Conservation (phyloP, 495 filamentous ascomycete species). For the Neurospora sp. region DNA sequence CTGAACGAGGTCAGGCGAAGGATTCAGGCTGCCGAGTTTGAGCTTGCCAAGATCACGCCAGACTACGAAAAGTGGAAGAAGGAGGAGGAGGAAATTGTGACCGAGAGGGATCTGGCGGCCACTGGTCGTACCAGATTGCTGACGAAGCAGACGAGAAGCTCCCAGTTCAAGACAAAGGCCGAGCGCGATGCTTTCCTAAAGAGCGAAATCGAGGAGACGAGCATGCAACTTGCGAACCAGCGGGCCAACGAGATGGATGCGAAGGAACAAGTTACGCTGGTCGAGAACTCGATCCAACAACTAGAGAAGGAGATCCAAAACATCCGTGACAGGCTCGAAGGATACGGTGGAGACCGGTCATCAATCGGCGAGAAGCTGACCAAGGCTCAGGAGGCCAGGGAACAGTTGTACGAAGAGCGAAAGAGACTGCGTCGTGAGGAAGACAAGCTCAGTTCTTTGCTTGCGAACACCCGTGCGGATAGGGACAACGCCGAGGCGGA, state of each 20-base stretch:
- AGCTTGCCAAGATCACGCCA: constrained; percentile 62
- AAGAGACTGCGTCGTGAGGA: constrained; percentile 91
- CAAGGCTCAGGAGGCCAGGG: constrained; percentile 67
- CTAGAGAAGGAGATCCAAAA: constrained; percentile 63
- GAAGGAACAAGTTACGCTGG: constrained; percentile 69
- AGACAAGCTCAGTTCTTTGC: constrained; percentile 66
- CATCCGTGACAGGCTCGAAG: constrained; percentile 64
- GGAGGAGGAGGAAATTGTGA: constrained; percentile 58
- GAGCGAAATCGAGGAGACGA: constrained; percentile 72
- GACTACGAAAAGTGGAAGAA: constrained; percentile 62
- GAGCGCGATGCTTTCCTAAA: constrained; percentile 81
- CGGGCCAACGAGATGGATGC: constrained; percentile 75
- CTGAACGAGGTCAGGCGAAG: constrained; percentile 59
- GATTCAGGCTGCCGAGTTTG: constrained; percentile 67
- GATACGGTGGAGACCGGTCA: constrained; percentile 62
- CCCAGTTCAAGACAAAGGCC: constrained; percentile 75
- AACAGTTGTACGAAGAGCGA: constrained; percentile 73
- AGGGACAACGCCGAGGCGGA: constrained; percentile 63
- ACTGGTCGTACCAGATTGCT: constrained; percentile 70
- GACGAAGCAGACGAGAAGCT: constrained; percentile 87
- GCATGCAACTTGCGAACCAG: constrained; percentile 60
- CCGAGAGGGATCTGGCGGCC: constrained; percentile 65
- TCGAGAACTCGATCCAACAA: constrained; percentile 58
- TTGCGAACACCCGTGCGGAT: constrained; percentile 64
- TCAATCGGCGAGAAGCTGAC: constrained; percentile 61